These are phyloP conservation scores for Crataegus laevigata DNA, from an alignment of 306 rosid species.

Conservation along the genomic window DNA sequence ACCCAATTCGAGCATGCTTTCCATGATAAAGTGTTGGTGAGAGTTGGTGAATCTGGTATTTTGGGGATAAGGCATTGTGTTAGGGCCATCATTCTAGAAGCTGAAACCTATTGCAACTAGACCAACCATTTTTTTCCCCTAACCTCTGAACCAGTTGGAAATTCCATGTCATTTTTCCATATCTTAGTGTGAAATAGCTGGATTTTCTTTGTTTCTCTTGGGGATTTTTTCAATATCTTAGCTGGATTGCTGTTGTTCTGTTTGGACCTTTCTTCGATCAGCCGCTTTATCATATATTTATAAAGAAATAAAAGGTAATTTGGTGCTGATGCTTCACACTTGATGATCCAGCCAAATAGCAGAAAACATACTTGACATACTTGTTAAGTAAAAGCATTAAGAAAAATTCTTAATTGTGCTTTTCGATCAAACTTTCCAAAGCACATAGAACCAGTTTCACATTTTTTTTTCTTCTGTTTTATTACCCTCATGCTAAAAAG, in stretches of 20 bases:
- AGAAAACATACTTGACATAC: neutral
- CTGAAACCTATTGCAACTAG: constrained; percentile 1
- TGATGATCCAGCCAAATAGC: neutral
- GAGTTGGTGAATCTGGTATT: neutral
- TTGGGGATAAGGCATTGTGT: neutral
- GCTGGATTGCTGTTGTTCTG: constrained; percentile 10
- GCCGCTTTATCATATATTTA: neutral
- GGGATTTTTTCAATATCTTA: neutral
- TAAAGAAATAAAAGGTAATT: neutral
- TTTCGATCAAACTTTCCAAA: constrained; percentile 14
- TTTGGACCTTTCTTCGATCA: neutral
- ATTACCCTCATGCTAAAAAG: constrained; percentile 1
- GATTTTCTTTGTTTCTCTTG: neutral
- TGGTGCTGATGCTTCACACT: neutral
- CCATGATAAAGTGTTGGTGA: neutral
- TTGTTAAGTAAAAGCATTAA: neutral
- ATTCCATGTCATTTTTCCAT: neutral
- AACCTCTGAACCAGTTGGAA: neutral
- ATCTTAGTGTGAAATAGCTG: neutral
- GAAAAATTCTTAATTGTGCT: neutral
- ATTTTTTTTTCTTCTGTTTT: neutral
- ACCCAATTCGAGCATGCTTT: neutral
- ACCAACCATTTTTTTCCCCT: constrained; percentile 7
- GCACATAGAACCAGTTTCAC: neutral
- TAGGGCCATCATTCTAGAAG: constrained; percentile 34